Evolutionary conservation across 163 green algal genomes (phyloP), one percentile per base, ranked within the genome.

Genomic region (Scenedesmus sp.): DNA sequence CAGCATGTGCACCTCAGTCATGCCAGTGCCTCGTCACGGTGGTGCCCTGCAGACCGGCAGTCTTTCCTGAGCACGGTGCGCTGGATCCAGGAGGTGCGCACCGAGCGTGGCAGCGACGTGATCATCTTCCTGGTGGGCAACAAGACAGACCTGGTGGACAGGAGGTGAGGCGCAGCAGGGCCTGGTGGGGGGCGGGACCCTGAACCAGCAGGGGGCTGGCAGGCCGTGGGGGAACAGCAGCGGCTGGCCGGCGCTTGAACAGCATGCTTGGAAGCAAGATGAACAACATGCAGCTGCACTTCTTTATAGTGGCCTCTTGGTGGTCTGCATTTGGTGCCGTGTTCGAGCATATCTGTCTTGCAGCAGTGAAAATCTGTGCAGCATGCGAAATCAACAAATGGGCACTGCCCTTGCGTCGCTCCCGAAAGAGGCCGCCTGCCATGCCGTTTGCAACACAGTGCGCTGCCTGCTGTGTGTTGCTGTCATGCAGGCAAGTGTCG

Each of bases 41-140:
- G 49, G 30, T 79, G 56, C 42, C 20, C 4, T 87, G 79, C 97
- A 99, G 97, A 98, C 91, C 96, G 98, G 2, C 94, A 97, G 81
- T 99, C 98, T 1, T 99, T 99, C 94, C 81, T 98, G 0, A 99
- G 99, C 94, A 99, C 98, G 37, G 94, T 95, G 49, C 94, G 98
- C 2, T 99, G 98, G 98, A 98, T 99, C 76, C 97, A 99, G 92
- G 98, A 99, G 93, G 98, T 99, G 26, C 95, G 98, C 22, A 97
- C 97, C 3, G 98, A 99, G 94, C 95, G 98, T 0, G 98, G 98
- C 65, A 97, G 94, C 72, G 98, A 99, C 91, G 98, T 99, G 3
- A 99, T 99, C 90, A 98, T 99, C 81, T 98, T 99, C 83, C 92
- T 99, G n/a, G 98, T 99, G 20, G 98, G 98, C 73, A 99, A 99